These are phyloP conservation scores for Cercophora samala DNA, from an alignment of 495 filamentous ascomycete species.

Conservation along the genomic window DNA sequence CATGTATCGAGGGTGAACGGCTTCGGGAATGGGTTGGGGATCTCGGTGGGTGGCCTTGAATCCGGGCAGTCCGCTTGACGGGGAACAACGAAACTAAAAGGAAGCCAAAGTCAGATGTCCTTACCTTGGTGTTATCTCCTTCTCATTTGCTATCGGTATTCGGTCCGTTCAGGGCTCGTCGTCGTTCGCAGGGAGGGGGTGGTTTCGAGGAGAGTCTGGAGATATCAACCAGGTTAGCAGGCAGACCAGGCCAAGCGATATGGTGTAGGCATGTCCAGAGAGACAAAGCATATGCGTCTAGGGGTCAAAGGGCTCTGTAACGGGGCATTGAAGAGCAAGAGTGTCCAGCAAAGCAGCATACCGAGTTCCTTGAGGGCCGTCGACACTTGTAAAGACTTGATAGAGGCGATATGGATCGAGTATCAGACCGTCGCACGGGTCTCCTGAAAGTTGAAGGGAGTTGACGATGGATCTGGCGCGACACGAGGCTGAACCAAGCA, in stretches of 20 bases:
- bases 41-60: not conserved
- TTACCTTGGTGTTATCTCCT: not conserved
- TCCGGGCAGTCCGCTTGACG: not conserved
- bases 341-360: not conserved
- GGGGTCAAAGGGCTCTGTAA: not conserved
- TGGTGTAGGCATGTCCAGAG: not conserved
- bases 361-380: not conserved
- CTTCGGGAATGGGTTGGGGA: not conserved
- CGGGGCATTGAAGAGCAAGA: not conserved
- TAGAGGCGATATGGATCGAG: not conserved
- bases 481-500: not conserved
- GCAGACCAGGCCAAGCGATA: not conserved
- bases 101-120: not conserved
- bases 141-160: not conserved
- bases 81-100: not conserved
- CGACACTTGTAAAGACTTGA: not conserved
- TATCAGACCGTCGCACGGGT: not conserved
- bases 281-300: not conserved
- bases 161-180: not conserved
- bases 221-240: not conserved
- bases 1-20: not conserved
- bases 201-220: not conserved
- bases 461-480: not conserved
- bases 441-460: not conserved
- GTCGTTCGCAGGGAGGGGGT: not conserved